Percentiles rank a stretch among this genome's conserved stretches.
phyloP scores from a whole-genome alignment of 1,284 basidiomycete genomes.

The Sanguinoderma infundibulare region DNA sequence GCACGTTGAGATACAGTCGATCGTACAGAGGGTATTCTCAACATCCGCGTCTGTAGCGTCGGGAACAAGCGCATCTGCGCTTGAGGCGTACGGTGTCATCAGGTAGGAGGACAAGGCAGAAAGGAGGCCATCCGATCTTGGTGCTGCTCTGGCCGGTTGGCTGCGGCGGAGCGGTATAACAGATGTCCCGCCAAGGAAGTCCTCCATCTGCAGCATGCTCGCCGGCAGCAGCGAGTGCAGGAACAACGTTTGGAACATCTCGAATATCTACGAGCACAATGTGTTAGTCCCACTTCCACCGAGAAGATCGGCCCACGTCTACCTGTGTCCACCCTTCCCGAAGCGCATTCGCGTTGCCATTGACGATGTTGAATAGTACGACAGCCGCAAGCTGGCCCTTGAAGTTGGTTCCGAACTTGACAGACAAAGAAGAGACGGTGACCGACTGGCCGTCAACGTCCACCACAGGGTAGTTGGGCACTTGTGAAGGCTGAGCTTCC shows the following conservation, averaged over 20 bases:
- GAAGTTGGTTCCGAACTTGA: slow-evolving; percentile 95
- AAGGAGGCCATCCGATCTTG: slow-evolving; percentile 86
- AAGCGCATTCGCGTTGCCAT: slow-evolving; percentile 94
- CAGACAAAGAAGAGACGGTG: slow-evolving; percentile 91
- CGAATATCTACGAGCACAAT: slow-evolving; percentile 76
- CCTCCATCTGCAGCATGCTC: slow-evolving; percentile 94
- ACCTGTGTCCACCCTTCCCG: slow-evolving; percentile 95
- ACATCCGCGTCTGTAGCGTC: slow-evolving; percentile 89
- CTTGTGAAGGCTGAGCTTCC: slow-evolving; percentile 71
- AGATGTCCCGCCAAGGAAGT: slow-evolving; percentile 89
- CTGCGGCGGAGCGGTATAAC: slow-evolving; percentile 87
- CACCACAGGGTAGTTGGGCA: slow-evolving; percentile 88
- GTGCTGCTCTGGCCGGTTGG: slow-evolving; percentile 66
- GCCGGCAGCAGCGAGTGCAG: slow-evolving; percentile 89
- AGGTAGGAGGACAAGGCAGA: slow-evolving; percentile 96
- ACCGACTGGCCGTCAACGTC: slow-evolving; percentile 90
- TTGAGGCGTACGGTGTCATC: slow-evolving; percentile 88
- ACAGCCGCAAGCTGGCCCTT: slow-evolving; percentile 97
- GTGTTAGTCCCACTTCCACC: not conserved
- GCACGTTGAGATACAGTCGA: slow-evolving; percentile 95
- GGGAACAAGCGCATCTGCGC: slow-evolving; percentile 74
- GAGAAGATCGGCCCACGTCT: not conserved
- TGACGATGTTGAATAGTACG: slow-evolving; percentile 97
- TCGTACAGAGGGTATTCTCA: slow-evolving; percentile 93
- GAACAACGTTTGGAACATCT: slow-evolving; percentile 98